Evolutionary conservation across 257 asterid species (phyloP).

Genomic region (Perilla frutescens): DNA sequence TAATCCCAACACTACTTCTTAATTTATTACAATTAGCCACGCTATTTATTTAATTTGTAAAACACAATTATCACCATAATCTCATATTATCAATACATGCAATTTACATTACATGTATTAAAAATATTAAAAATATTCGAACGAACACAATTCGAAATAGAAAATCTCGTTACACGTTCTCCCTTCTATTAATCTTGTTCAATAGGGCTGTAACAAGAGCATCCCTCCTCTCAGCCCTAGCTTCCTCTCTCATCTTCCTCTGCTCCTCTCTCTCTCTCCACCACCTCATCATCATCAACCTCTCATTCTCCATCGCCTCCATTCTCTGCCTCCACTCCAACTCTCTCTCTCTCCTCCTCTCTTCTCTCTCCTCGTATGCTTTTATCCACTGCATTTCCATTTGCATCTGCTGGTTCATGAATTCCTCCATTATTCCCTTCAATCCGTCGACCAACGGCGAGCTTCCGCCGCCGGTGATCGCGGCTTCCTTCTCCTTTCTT

Average conservation of each 20-base stretch:
- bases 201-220: constrained; percentile 68
- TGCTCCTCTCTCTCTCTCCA: constrained; percentile 83
- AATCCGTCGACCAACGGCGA: constrained; percentile 32
- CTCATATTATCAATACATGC: no score
- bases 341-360: constrained; percentile 66
- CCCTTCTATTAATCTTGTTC: constrained; percentile 53
- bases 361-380: constrained; percentile 68
- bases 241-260: constrained; percentile 77
- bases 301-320: constrained; percentile 88
- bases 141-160: neutral
- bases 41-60: no score
- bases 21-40: no score
- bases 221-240: constrained; percentile 80
- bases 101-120: no score
- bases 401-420: constrained; percentile 69
- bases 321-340: constrained; percentile 79
- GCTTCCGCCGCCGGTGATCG: neutral
- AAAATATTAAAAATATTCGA: no score
- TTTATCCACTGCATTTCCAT: constrained; percentile 74
- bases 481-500: constrained; percentile 41
- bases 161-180: constrained; percentile 34
- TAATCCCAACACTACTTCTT: no score
- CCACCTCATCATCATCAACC: constrained; percentile 65
- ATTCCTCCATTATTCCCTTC: constrained; percentile 74
- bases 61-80: no score